Percentiles rank a stretch among this genome's conserved stretches.
These are phyloP conservation scores for Ascochyta viciae-villosae DNA, from an alignment of 2,329 filamentous ascomycete species.

Conservation along the genomic window DNA sequence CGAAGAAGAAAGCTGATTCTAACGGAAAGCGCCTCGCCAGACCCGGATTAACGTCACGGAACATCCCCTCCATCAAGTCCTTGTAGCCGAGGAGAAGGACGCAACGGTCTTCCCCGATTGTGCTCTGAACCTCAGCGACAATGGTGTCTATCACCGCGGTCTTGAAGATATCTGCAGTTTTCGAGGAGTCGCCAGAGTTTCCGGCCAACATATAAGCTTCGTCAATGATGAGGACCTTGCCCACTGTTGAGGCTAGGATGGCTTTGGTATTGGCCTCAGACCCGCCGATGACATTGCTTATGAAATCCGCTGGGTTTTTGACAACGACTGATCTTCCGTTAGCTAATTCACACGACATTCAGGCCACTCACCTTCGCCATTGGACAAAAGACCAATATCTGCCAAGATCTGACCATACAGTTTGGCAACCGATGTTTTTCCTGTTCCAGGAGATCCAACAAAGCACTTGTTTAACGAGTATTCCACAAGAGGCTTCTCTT, in stretches of 20 bases:
- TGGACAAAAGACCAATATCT: constrained; percentile 71
- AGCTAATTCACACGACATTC: not conserved
- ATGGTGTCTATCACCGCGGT: constrained; percentile 75
- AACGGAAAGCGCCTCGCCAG: constrained; percentile 71
- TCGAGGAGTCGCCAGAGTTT: constrained; percentile 3
- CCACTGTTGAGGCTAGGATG: constrained; percentile 69
- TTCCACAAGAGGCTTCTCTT: constrained; percentile 65
- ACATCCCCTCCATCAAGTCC: constrained; percentile 74
- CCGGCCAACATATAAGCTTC: constrained; percentile 74
- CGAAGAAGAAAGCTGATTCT: constrained; percentile 69
- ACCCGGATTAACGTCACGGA: constrained; percentile 76
- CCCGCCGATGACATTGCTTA: constrained; percentile 67
- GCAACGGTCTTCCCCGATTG: constrained; percentile 74
- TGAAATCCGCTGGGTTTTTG: constrained; percentile 78
- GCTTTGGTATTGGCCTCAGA: constrained; percentile 76
- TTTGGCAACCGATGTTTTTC: constrained; percentile 78
- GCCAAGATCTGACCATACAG: constrained; percentile 73
- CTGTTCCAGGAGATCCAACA: constrained; percentile 74
- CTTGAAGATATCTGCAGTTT: constrained; percentile 60
- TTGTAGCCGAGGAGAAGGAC: constrained; percentile 75
- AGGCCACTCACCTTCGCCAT: constrained; percentile 65
- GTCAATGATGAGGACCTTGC: constrained; percentile 81
- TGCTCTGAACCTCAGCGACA: constrained; percentile 74
- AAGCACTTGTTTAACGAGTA: constrained; percentile 74
- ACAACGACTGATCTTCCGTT: constrained; percentile 61